Conservation (phyloP, 441 rosid genomes). For the Populus hybrid region DNA sequence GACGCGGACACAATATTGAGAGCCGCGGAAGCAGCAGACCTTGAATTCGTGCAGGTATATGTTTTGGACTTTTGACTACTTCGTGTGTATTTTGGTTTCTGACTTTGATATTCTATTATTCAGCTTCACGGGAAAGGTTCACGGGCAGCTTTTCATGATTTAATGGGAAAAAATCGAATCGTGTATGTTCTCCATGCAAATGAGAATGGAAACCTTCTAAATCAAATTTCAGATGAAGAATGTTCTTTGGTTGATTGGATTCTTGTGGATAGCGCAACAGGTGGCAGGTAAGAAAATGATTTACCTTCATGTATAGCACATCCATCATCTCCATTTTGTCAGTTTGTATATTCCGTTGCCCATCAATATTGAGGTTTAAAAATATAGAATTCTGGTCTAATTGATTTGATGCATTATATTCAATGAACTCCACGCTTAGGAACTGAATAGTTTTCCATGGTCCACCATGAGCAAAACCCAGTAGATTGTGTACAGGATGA, state of each 20-base stretch:
- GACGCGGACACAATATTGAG: constrained; percentile 47
- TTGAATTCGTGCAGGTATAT: constrained; percentile 73
- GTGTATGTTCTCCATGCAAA: constrained; percentile 76
- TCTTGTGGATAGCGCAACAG: no score
- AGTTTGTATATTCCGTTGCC: no score
- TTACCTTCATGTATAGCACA: no score
- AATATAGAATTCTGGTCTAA: constrained; percentile 17
- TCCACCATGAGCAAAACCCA: not conserved
- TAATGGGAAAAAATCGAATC: constrained; percentile 43
- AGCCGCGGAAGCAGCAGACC: constrained; percentile 62
- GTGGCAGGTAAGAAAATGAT: no score
- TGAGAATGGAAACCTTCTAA: constrained; percentile 10
- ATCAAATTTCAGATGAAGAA: no score
- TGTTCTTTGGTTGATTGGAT: no score
- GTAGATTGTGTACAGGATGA: not conserved
- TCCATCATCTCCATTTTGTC: no score
- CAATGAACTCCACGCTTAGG: not conserved
- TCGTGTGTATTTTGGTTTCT: not conserved
- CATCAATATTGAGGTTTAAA: no score
- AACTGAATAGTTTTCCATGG: not conserved
- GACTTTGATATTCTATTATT: not conserved
- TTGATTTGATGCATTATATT: no score
- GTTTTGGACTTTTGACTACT: constrained; percentile 3
- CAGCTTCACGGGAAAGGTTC: constrained; percentile 7
- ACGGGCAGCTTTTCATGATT: constrained; percentile 38